Base-by-base conservation (phyloP, 1,139 yeast genomes). In the Tardiomyces digboiensis region DNA sequence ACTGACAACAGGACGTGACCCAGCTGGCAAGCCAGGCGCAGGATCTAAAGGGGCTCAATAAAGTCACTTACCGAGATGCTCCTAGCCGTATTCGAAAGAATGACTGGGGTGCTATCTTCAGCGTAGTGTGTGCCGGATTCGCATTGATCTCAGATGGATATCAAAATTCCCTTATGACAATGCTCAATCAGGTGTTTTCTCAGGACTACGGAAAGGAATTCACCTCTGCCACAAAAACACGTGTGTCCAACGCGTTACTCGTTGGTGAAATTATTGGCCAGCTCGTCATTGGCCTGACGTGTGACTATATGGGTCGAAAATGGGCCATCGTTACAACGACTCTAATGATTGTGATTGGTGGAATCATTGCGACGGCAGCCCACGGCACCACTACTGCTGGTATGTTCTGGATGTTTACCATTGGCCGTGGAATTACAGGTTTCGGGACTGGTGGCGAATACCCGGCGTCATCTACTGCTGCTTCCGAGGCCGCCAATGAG, bases 401-500 rank as follows among this genome's bases (percentile, higher is more conserved):
- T 12, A 74, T 78, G 80, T 78, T 83, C 56, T 82, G 88, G 88
- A 80, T 82, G 86, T 68, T 82, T 56, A 72, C 78, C 40, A 75
- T 81, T 26, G 67, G 76, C 46, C 68, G 88, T 60, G 87, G 87
- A 52, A 51, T 62, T 7, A 76, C 82, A 41, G 89, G 89, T 43
- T 75, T 80, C 49, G 89, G 89, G 47, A 75, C 82, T 49, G 89
- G 89, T 47, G 87, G 87, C 20, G 91, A 83, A 58, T 80, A 82
- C 59, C 84, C 85, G 2, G 78, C 84, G 1, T 76, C 82, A 26
- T 76, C 85, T 0, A 74, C 81, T 1, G 70, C 83, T 23, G 86
- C 87, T 1, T 75, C 79, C 38, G 89, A 82, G 59, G 83, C 87
- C 33, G 84, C 88, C 2, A 80, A 82, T 57, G 82, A 79, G 52